These are phyloP conservation scores for Cladosporium sp. DNA, from an alignment of 2,329 filamentous ascomycete species.

Conservation along the genomic window DNA sequence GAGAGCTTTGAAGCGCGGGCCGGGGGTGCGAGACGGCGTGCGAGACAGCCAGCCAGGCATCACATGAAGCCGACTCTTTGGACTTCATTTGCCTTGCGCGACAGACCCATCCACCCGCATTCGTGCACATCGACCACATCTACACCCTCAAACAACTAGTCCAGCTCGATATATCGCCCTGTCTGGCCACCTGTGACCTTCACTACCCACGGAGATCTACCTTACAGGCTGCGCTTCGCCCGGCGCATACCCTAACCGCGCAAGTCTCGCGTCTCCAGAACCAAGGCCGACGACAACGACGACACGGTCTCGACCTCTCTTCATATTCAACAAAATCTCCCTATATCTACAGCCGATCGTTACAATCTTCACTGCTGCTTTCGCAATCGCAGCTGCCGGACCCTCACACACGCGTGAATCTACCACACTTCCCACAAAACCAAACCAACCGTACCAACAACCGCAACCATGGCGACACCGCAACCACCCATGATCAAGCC, in stretches of 20 bases:
- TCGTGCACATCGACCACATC: too few species aligned
- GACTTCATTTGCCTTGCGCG: neutral
- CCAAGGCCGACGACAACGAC: neutral
- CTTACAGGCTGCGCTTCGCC: too few species aligned
- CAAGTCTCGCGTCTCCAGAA: too few species aligned
- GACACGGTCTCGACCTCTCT: neutral
- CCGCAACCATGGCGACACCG: neutral
- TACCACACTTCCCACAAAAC: neutral
- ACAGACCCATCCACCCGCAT: neutral
- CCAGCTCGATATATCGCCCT: too few species aligned
- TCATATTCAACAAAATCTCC: neutral
- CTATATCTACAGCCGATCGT: neutral
- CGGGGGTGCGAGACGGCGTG: too few species aligned
- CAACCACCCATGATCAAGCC: conserved; percentile 39
- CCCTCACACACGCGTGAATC: neutral
- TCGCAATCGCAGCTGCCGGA: too few species aligned
- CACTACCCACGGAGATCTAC: too few species aligned
- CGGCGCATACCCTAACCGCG: too few species aligned
- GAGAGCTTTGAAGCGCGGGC: too few species aligned
- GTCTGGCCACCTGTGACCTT: too few species aligned
- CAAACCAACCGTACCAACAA: neutral
- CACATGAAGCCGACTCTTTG: neutral
- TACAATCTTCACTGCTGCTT: neutral
- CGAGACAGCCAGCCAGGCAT: too few species aligned
- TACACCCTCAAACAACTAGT: too few species aligned